These are phyloP conservation scores for Hypoxylon sp. DNA, from an alignment of 2,329 filamentous ascomycete species.

Conservation along the genomic window DNA sequence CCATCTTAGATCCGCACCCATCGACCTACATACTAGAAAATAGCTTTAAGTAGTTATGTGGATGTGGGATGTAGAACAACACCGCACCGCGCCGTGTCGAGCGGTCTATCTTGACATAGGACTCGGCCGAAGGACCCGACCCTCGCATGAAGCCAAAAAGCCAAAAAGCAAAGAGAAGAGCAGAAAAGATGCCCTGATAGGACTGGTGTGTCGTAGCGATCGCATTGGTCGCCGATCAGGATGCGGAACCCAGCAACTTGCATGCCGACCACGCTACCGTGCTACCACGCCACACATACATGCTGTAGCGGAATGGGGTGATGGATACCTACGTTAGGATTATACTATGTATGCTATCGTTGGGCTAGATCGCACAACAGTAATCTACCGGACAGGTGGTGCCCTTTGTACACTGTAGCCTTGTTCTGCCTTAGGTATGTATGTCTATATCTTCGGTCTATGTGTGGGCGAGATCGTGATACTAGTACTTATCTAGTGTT, in stretches of 20 bases:
- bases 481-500: constrained; percentile 9
- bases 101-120: constrained; percentile 3
- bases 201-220: constrained; percentile 18
- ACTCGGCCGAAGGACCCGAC: constrained; percentile 19
- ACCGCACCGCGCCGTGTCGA: constrained; percentile 8
- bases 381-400: constrained; percentile 20
- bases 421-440: not conserved
- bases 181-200: constrained; percentile 5
- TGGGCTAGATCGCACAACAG: constrained; percentile 28
- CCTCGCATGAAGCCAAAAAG: constrained; percentile 9
- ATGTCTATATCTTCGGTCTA: constrained; percentile 4
- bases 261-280: constrained; percentile 40
- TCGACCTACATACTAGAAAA: not conserved
- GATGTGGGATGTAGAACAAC: constrained; percentile 4
- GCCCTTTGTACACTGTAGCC: constrained; percentile 2
- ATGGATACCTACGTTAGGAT: constrained; percentile 32
- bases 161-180: not conserved
- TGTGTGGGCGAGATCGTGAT: constrained; percentile 14
- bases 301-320: constrained; percentile 33
- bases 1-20: constrained; percentile 19
- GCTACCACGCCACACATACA: constrained; percentile 34
- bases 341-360: constrained; percentile 19
- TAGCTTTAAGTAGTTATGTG: constrained; percentile 9
- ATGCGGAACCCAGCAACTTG: constrained; percentile 44
- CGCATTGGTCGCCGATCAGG: constrained; percentile 37